Conservation (phyloP, 192 early-diverging fungal species). For the Rhizophagus clarus region DNA sequence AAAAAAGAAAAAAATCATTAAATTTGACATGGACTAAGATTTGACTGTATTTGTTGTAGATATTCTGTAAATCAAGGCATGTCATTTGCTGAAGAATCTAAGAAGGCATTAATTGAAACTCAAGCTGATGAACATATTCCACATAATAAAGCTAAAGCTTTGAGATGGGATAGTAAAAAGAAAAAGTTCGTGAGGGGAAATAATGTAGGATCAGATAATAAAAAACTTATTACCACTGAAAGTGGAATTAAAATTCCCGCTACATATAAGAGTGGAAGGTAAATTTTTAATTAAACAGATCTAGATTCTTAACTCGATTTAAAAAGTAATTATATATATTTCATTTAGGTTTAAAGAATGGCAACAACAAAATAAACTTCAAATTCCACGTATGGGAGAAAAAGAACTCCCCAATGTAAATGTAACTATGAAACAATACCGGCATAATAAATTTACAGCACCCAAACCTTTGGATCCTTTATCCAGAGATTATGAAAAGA, state of each 20-base stretch:
- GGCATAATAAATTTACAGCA: conserved; percentile 74
- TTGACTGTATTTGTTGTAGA: conserved; percentile 11
- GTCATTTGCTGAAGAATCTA: conserved; percentile 83
- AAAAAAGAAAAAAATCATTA: too few relatives aligned
- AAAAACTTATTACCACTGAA: conserved; percentile 92
- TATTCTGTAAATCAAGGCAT: conserved; percentile 68
- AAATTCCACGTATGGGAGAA: conserved; percentile 85
- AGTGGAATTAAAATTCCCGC: conserved; percentile 88
- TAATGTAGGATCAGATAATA: conserved; percentile 92
- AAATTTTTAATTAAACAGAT: conserved; percentile 14
- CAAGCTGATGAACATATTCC: conserved; percentile 80
- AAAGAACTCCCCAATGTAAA: conserved; percentile 65
- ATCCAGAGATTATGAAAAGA: conserved; percentile 63
- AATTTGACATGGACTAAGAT: too few relatives aligned
- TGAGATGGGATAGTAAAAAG: conserved; percentile 94
- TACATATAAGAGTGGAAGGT: conserved; percentile 81
- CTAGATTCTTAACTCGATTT: conserved; percentile 17
- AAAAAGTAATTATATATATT: neutral
- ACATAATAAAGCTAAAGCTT: conserved; percentile 58
- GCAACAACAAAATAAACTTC: conserved; percentile 85
- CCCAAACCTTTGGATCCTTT: conserved; percentile 74
- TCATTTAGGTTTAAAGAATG: conserved; percentile 77
- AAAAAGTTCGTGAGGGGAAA: conserved; percentile 83
- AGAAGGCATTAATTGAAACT: conserved; percentile 73
- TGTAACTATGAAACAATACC: conserved; percentile 62